Conservation (phyloP, 495 filamentous ascomycete genomes). For the Cercophora newfieldiana region DNA sequence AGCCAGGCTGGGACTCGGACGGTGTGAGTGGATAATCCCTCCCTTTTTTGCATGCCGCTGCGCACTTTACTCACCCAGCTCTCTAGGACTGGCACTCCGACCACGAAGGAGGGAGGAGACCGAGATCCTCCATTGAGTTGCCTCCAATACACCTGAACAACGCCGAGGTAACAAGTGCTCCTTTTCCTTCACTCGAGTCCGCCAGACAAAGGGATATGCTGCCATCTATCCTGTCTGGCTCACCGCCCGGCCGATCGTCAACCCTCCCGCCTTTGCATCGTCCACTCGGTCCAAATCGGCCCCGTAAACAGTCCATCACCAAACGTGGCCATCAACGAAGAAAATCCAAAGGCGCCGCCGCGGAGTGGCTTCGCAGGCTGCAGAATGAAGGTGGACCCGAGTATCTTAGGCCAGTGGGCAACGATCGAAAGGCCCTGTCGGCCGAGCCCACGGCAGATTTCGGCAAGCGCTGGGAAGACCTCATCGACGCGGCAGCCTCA, state of each 20-base stretch:
- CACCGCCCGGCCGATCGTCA: slow-evolving; percentile 82
- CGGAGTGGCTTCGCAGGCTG: slow-evolving; percentile 51
- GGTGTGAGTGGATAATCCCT: slow-evolving; percentile 55
- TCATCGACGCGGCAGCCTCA: slow-evolving; percentile 83
- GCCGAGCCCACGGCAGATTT: slow-evolving; percentile 77
- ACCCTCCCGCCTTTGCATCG: slow-evolving; percentile 81
- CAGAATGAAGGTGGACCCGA: slow-evolving; percentile 45
- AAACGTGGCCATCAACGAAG: slow-evolving; percentile 76
- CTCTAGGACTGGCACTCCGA: slow-evolving; percentile 71
- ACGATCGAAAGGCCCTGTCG: slow-evolving; percentile 78
- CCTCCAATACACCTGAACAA: slow-evolving; percentile 65
- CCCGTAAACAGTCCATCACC: slow-evolving; percentile 81
- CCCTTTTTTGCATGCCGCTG: background rate
- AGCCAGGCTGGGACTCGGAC: slow-evolving; percentile 83
- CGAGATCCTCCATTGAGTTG: slow-evolving; percentile 67
- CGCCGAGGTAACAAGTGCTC: slow-evolving; percentile 67
- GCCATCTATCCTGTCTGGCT: slow-evolving; percentile 76
- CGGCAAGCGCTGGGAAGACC: slow-evolving; percentile 90
- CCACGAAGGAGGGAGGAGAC: slow-evolving; percentile 58
- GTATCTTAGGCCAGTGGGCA: slow-evolving; percentile 64
- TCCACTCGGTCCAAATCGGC: slow-evolving; percentile 58
- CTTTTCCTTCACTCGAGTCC: slow-evolving; percentile 61
- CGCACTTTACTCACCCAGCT: slow-evolving; percentile 28
- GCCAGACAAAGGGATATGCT: slow-evolving; percentile 68
- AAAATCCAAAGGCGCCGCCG: slow-evolving; percentile 62